Conservation (phyloP, 768 basidiomycete genomes). For the Pleurotus pulmonarius region DNA sequence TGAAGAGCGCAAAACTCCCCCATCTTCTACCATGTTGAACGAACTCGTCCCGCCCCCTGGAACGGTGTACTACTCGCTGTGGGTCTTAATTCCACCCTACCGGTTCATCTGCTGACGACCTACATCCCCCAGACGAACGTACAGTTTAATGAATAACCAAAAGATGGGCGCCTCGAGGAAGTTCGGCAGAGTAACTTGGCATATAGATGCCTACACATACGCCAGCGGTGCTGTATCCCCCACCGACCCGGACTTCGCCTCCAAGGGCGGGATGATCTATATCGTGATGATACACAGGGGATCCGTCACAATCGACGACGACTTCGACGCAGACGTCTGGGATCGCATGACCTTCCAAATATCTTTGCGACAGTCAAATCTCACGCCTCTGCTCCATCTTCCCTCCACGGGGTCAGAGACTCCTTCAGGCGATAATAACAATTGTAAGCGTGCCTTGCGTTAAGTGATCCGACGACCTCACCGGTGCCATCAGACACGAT, state of each 20-base stretch:
- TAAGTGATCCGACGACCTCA: not conserved
- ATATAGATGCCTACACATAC: not conserved
- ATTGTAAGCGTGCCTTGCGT: not conserved
- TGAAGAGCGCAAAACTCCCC: no score
- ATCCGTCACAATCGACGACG: not conserved
- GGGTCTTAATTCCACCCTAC: no score
- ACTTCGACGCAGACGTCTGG: not conserved
- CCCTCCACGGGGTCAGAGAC: not conserved
- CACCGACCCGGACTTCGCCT: not conserved
- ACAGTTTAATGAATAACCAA: not conserved
- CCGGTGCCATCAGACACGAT: not conserved
- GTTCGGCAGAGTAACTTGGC: not conserved
- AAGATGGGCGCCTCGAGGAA: not conserved
- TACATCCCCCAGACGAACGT: not conserved
- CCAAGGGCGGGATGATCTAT: not conserved
- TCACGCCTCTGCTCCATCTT: not conserved
- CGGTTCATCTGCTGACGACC: no score
- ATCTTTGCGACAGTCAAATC: not conserved
- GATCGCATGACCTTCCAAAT: not conserved
- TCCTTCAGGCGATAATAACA: not conserved
- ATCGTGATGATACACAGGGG: not conserved
- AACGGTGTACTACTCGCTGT: no score
- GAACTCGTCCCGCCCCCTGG: no score
- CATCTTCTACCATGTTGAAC: no score
- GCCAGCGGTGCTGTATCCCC: not conserved